phyloP scores from a whole-genome alignment of 2,329 filamentous ascomycete species.

The Fusarium fujikuroi region DNA sequence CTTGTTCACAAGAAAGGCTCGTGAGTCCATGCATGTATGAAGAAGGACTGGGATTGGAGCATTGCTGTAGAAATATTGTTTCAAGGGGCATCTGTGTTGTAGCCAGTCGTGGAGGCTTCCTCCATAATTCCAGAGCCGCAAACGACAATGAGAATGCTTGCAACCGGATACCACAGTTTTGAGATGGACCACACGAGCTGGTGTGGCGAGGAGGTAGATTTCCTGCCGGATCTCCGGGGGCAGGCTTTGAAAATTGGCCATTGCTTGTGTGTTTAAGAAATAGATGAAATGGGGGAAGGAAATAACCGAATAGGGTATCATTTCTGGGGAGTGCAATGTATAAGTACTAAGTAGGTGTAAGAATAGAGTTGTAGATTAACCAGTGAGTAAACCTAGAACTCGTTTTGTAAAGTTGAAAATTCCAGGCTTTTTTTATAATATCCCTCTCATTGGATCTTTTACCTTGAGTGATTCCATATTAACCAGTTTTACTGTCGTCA shows the following conservation, averaged over 20 bases:
- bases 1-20: background rate
- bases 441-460: background rate
- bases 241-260: background rate
- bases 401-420: background rate
- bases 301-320: background rate
- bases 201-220: background rate
- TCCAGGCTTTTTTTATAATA: background rate
- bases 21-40: background rate
- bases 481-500: too few species aligned
- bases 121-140: too few species aligned
- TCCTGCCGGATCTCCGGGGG: background rate
- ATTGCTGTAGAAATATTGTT: background rate
- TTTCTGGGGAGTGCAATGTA: background rate
- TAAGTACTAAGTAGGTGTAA: background rate
- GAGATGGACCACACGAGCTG: background rate
- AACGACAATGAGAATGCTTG: background rate
- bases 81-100: background rate
- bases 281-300: background rate
- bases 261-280: background rate
- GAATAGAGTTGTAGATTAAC: background rate
- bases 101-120: background rate
- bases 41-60: background rate
- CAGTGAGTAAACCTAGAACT: background rate
- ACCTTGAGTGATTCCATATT: background rate
- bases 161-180: background rate